Evolutionary conservation across 2,329 filamentous ascomycete genomes (phyloP).

Genomic region (Ramularia endophylla): DNA sequence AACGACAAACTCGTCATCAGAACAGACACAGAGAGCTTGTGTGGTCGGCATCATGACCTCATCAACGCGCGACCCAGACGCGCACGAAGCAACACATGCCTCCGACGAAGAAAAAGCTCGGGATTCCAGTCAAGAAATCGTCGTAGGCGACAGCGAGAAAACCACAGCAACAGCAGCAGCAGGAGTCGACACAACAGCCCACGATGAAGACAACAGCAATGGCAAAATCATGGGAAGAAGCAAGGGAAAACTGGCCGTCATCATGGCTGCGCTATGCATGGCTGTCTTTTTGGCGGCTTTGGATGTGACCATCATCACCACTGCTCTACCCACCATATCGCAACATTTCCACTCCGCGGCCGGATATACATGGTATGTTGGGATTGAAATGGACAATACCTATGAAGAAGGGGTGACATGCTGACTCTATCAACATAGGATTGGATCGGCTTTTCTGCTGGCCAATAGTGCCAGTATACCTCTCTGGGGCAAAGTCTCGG

Average conservation of each 20-base stretch:
- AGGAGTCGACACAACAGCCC: too few relatives aligned
- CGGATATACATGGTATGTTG: constrained; percentile 46
- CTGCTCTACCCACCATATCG: constrained; percentile 17
- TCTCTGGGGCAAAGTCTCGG: constrained; percentile 35
- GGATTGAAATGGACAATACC: too few relatives aligned
- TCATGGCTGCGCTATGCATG: constrained; percentile 46
- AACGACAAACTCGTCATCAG: too few relatives aligned
- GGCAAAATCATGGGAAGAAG: constrained; percentile 24
- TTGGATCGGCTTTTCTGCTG: constrained; percentile 47
- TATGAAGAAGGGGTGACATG: too few relatives aligned
- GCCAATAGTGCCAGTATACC: constrained; percentile 33
- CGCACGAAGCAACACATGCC: too few relatives aligned
- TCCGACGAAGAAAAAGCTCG: constrained; percentile 3
- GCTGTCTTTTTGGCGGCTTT: constrained; percentile 55
- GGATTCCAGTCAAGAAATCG: constrained; percentile 9
- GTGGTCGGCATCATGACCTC: too few relatives aligned
- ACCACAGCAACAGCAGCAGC: constrained; percentile 14
- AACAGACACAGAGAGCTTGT: too few relatives aligned
- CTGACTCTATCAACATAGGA: constrained; percentile 10
- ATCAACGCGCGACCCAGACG: too few relatives aligned
- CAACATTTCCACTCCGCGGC: constrained; percentile 45
- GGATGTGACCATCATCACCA: constrained; percentile 40
- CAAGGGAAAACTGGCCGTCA: constrained; percentile 40
- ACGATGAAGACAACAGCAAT: constrained; percentile 16
- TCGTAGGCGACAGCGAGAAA: constrained; percentile 12